Evolutionary conservation across 2,329 filamentous ascomycete species (phyloP).

Genomic region (Penicillium sp.): DNA sequence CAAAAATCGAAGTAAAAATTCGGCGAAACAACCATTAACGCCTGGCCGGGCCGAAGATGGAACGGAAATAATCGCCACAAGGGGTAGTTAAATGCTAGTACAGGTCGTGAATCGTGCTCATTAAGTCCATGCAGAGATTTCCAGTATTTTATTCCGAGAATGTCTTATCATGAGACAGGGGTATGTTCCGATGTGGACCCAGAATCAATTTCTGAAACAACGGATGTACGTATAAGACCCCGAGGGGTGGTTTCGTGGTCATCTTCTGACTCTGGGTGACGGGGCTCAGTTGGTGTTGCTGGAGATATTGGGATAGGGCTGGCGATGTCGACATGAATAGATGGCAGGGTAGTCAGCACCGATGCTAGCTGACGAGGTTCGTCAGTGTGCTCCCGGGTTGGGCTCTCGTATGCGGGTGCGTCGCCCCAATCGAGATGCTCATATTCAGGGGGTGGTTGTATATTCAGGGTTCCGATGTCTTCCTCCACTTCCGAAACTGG

Average conservation of each 20-base stretch:
- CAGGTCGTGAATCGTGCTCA: conserved; percentile 24
- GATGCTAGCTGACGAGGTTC: conserved; percentile 17
- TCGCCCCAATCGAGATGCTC: conserved; percentile 46
- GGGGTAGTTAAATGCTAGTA: conserved; percentile 17
- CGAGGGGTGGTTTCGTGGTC: conserved; percentile 10
- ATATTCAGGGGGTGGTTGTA: conserved; percentile 43
- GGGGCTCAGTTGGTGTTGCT: conserved; percentile 22
- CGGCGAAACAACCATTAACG: not conserved
- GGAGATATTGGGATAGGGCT: conserved; percentile 29
- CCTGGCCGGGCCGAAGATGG: not conserved
- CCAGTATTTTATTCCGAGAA: not conserved
- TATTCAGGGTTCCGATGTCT: conserved; percentile 39
- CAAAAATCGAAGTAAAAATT: not conserved
- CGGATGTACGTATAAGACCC: not conserved
- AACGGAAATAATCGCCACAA: not conserved
- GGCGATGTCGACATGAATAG: conserved; percentile 33
- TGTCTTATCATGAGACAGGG: conserved; percentile 6
- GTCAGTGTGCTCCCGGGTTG: conserved; percentile 10
- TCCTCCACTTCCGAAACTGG: conserved; percentile 29
- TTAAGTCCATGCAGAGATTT: conserved; percentile 1
- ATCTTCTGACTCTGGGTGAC: conserved; percentile 6
- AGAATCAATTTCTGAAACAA: conserved; percentile 1
- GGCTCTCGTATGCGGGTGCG: conserved; percentile 42
- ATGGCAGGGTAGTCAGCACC: conserved; percentile 27
- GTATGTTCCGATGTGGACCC: conserved; percentile 2